Conservation (phyloP, 106 monocot genomes). For the Dendrobium huoshanense region DNA sequence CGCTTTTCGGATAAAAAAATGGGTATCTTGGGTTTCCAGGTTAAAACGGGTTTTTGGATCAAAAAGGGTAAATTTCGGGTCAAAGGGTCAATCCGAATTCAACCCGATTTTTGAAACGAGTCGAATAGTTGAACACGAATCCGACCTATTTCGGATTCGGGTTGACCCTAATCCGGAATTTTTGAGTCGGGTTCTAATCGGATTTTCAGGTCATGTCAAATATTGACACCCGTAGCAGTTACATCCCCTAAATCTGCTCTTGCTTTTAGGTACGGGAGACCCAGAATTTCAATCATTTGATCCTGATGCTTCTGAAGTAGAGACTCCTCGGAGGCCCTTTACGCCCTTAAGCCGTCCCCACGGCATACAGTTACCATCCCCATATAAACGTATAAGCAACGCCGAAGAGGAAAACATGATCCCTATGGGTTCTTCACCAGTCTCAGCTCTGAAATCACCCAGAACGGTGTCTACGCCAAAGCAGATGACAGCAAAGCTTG, state of each 20-base stretch:
- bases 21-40: too few relatives aligned
- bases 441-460: constrained; percentile 26
- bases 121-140: too few relatives aligned
- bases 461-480: constrained; percentile 19
- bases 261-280: constrained; percentile 8
- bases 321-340: constrained; percentile 26
- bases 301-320: constrained; percentile 3
- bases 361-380: constrained; percentile 14
- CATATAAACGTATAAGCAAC: not conserved
- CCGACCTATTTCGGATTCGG: rapidly evolving
- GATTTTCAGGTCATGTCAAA: too few relatives aligned
- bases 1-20: too few relatives aligned
- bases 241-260: not conserved
- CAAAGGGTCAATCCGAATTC: too few relatives aligned
- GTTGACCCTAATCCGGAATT: too few relatives aligned
- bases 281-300: not conserved
- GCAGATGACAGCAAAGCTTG: constrained; percentile 40
- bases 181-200: too few relatives aligned
- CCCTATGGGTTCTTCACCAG: not conserved
- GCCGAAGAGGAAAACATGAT: constrained; percentile 23
- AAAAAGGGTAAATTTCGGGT: too few relatives aligned
- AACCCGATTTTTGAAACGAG: too few relatives aligned
- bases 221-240: too few relatives aligned
- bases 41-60: too few relatives aligned
- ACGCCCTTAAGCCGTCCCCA: constrained; percentile 17